These are phyloP conservation scores for Cystofilobasidium macerans DNA, from an alignment of 768 basidiomycete genomes.

Conservation along the genomic window DNA sequence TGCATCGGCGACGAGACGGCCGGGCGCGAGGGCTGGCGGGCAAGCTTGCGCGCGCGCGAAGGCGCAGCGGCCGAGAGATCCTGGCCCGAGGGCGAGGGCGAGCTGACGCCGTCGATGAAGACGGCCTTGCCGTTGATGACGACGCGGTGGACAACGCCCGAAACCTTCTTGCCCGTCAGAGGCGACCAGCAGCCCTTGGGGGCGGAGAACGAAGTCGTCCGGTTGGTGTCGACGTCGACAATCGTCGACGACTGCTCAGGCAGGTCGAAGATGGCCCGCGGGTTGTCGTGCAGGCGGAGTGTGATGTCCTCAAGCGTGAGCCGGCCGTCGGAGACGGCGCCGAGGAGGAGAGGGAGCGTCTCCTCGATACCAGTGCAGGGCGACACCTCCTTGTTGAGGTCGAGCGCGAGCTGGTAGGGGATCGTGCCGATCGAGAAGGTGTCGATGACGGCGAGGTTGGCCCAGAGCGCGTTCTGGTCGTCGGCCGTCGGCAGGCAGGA, in stretches of 20 bases:
- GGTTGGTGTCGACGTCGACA: constrained; percentile 83
- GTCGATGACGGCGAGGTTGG: constrained; percentile 70
- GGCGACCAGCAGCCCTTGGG: constrained; percentile 66
- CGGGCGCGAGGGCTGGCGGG: constrained; percentile 35
- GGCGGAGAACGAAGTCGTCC: constrained; percentile 50
- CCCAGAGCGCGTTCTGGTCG: constrained; percentile 77
- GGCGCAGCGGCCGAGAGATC: constrained; percentile 35
- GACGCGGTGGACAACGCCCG: constrained; percentile 78
- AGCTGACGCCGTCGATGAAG: constrained; percentile 65
- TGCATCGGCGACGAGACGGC: constrained; percentile 27
- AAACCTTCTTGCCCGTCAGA: constrained; percentile 50
- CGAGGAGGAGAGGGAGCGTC: constrained; percentile 72
- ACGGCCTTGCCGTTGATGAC: constrained; percentile 78
- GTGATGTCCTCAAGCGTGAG: constrained; percentile 74
- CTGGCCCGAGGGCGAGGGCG: constrained; percentile 46
- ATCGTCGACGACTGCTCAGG: constrained; percentile 75
- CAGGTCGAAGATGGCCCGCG: constrained; percentile 77
- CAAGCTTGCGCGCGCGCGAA: constrained; percentile 31
- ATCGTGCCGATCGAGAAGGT: constrained; percentile 79
- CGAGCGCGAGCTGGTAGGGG: constrained; percentile 62
- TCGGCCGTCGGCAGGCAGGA: constrained; percentile 56
- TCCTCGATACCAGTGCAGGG: constrained; percentile 75
- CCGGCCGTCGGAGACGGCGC: constrained; percentile 67
- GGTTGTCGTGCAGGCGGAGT: constrained; percentile 78
- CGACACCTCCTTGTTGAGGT: constrained; percentile 52